Base-by-base conservation (phyloP, 2,329 filamentous ascomycete genomes). In the Ascochyta viciae-villosae region DNA sequence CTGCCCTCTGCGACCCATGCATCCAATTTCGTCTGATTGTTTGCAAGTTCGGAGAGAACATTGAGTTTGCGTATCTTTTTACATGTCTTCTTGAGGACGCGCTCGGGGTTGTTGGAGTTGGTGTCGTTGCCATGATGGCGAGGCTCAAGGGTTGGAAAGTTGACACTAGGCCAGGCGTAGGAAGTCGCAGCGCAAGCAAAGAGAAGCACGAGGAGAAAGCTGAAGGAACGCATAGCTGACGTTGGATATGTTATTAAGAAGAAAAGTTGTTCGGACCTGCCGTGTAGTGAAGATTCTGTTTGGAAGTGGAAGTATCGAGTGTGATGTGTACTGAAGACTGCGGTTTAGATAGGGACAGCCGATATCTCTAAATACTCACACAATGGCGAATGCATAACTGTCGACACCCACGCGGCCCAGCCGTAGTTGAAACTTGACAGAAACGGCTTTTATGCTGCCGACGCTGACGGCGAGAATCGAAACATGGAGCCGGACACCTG, bases 21-120 rank as follows among this genome's bases (percentile, higher is more conserved):
- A 43, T 70, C 63, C 27, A 73, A 60, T 35, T 67, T 65, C n/a
- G 69, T 72, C 35, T 69, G 66, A 37, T 73, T 72, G 54, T 53
- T 53, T 26, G 68, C 64, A 34, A 72, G 59, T 2, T 57, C 50
- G 22, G 66, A 65, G 42, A 73, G 59, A n/a, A 51, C 50, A 3
- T 52, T 61, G 29, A 73, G 60, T 34, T 58, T 64, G 44, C 49
- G 41, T 42, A 73, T 61, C 34, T 64, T 56, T 7, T 44, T 58
- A 58, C 71, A 73, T n/a, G 56, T 43, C 29, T 58, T 58, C 44
- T 71, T 64, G 23, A 66, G 44, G 10, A 46, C 56, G 39, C 56
- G 41, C 16, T 53, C 34, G 2, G 63, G 37, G 37, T 53, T 49
- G 22, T 40, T 59, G 27, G 61, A 57, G 2, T 49, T 29, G 7